Conservation (phyloP, 2,329 filamentous ascomycete genomes). For the Periglandula ipomoeae region DNA sequence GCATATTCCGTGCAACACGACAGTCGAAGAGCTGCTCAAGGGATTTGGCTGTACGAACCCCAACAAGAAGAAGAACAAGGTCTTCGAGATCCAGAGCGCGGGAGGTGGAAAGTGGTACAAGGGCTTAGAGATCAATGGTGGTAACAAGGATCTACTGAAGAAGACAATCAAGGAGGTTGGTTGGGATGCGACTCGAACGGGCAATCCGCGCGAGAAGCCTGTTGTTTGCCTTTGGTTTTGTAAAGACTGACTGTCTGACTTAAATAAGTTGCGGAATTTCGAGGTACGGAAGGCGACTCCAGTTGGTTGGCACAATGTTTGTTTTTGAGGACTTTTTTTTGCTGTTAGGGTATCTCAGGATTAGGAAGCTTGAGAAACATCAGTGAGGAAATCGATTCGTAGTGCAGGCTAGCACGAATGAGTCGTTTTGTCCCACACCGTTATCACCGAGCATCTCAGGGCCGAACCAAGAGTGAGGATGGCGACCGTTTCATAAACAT, state of each 20-base stretch:
- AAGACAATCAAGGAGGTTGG: constrained; percentile 47
- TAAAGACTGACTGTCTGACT: constrained; percentile 30
- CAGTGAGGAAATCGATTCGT: too few relatives aligned
- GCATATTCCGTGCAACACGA: constrained; percentile 43
- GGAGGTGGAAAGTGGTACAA: constrained; percentile 51
- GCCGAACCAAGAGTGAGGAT: too few relatives aligned
- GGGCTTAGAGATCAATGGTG: constrained; percentile 41
- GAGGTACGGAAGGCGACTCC: too few relatives aligned
- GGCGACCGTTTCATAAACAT: too few relatives aligned
- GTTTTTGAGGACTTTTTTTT: too few relatives aligned
- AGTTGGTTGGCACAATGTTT: too few relatives aligned
- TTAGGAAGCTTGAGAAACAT: too few relatives aligned
- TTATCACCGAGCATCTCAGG: too few relatives aligned
- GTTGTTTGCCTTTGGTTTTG: constrained; percentile 53
- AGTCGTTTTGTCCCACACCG: too few relatives aligned
- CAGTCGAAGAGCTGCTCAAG: constrained; percentile 46
- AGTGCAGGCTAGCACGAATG: too few relatives aligned
- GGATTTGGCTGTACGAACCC: constrained; percentile 49
- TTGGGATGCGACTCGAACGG: constrained; percentile 45
- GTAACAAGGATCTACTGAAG: constrained; percentile 36
- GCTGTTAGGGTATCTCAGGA: too few relatives aligned
- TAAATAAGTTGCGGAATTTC: too few relatives aligned
- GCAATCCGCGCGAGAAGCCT: constrained; percentile 37
- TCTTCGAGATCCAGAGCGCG: constrained; percentile 46
- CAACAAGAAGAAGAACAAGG: constrained; percentile 40